Base-by-base conservation (phyloP, 176 grass and related monocot species). In the Oryza rufipogon region DNA sequence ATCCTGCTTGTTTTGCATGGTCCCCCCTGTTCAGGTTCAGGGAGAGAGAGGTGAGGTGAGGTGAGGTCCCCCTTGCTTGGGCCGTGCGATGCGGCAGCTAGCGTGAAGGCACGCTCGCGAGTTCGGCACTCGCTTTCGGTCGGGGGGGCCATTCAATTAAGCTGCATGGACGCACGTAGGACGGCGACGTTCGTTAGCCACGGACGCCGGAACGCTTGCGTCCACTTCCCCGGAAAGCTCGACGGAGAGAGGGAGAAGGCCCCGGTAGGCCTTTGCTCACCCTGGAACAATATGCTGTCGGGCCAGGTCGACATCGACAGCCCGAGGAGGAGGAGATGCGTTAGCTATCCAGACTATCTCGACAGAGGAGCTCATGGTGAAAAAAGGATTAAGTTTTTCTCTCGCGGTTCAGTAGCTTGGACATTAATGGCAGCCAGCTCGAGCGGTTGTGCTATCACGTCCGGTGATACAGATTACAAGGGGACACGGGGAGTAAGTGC, bases 31-130 rank as follows among this genome's bases (percentile, higher is more conserved):
- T 44, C 47, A 73, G 63, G 15, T 28, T 80, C 42, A 63, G 58
- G 58, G 58, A 63, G 58, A 63, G 58, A 10, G 58, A 63, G 34
- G 11, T 46, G 20, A 19, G 70, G 14, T 13, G 20, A 19, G 63
- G 14, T 13, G 32, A 25, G 41, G 79, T 72, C 34, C 78, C 78
- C 70, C 60, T 14, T 3, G 8, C 65, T 77, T 77, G 66, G 77
- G 22, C 4, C 17, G 73, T 34, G 66, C 80, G 80, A 75, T 76
- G 88, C 68, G 58, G 83, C 83, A 89, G 66, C 88, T 38, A 80
- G 44, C 78, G 52, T 85, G 81, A 73, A 25, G 75, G 81, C 32
- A 70, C 83, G 56, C 64, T 34, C 58, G 74, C 52, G 83, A 23
- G 83, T n/a, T 86, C 19, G 67, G 30, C 33, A 9, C 28, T 79